A percentile compares a stretch with the other conserved stretches of the same genome.
Evolutionary conservation across 129 eudicot species (phyloP).

Genomic region (Flaveria robusta): DNA sequence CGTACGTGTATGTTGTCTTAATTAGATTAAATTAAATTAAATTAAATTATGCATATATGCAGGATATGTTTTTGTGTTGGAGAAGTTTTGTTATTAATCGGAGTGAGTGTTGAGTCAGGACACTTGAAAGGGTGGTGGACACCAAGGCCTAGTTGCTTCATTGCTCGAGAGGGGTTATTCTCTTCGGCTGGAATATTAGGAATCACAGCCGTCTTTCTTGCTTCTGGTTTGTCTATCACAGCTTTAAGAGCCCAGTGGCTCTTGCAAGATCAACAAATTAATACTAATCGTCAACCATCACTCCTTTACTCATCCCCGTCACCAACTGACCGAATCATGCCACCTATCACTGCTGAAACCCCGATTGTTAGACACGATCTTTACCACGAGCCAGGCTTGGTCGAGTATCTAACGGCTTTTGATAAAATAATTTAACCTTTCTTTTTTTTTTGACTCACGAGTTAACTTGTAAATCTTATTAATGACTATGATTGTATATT

Average conservation of each 20-base stretch:
- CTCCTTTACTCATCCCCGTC: slow-evolving; percentile 60
- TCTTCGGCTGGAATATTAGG: slow-evolving; percentile 87
- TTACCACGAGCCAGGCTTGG: slow-evolving; percentile 37
- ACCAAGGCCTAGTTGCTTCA: slow-evolving; percentile 55
- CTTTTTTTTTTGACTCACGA: no score
- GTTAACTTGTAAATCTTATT: no score
- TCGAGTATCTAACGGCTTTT: slow-evolving; percentile 48
- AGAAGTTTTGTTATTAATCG: slow-evolving; percentile 70
- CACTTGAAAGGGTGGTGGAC: slow-evolving; percentile 68
- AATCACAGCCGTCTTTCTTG: slow-evolving; percentile 65
- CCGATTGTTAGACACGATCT: slow-evolving; percentile 43
- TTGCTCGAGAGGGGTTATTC: slow-evolving; percentile 64
- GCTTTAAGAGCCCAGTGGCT: slow-evolving; percentile 62
- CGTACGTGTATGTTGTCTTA: no score
- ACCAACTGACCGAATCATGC: slow-evolving; percentile 24
- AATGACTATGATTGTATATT: no score
- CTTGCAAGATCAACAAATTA: slow-evolving; percentile 45
- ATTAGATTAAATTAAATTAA: no score
- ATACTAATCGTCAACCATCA: slow-evolving; percentile 19
- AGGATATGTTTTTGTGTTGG: slow-evolving; percentile 78
- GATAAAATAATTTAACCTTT: slow-evolving; percentile 41
- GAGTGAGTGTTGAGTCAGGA: slow-evolving; percentile 84
- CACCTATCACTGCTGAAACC: slow-evolving; percentile 36
- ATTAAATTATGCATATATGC: no score
- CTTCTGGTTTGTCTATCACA: slow-evolving; percentile 68